Conservation (phyloP, 371 early-diverging fungal genomes). For the Furculomyces boomerangus region DNA sequence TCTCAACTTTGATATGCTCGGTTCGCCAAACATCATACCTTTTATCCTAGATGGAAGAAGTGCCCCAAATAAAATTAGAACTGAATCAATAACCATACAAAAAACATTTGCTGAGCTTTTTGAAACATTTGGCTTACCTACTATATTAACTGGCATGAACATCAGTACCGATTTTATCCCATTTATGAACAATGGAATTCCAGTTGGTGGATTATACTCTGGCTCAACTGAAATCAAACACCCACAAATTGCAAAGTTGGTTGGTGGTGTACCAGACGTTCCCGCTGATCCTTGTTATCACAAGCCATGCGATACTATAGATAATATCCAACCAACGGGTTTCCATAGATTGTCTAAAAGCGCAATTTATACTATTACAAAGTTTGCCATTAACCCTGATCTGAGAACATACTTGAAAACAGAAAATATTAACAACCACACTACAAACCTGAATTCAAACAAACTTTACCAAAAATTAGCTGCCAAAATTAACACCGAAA, state of each 20-base stretch:
- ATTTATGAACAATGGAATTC: constrained; percentile 28
- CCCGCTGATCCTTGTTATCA: constrained; percentile 50
- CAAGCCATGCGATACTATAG: constrained; percentile 22
- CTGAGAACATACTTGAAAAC: constrained; percentile 7
- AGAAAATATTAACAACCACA: too few relatives aligned
- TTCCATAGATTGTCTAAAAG: constrained; percentile 20
- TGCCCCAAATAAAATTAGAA: constrained; percentile 12
- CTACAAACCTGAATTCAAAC: too few relatives aligned
- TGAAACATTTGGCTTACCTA: constrained; percentile 14
- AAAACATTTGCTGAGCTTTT: constrained; percentile 38
- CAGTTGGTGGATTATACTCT: constrained; percentile 43
- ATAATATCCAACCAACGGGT: constrained; percentile 20
- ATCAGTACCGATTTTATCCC: constrained; percentile 30
- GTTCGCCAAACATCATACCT: constrained; percentile 50
- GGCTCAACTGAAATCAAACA: constrained; percentile 47
- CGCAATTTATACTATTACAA: constrained; percentile 20
- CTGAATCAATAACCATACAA: constrained; percentile 26
- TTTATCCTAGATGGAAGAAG: constrained; percentile 26
- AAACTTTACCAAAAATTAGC: too few relatives aligned
- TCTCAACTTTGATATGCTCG: constrained; percentile 65
- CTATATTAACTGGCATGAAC: constrained; percentile 24
- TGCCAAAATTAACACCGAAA: too few relatives aligned
- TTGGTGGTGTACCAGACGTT: constrained; percentile 47
- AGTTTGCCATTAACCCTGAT: constrained; percentile 4
- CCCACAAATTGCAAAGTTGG: constrained; percentile 28